Base-by-base conservation (phyloP, 2,329 filamentous ascomycete genomes). In the Ophiocordyceps unilateralis region DNA sequence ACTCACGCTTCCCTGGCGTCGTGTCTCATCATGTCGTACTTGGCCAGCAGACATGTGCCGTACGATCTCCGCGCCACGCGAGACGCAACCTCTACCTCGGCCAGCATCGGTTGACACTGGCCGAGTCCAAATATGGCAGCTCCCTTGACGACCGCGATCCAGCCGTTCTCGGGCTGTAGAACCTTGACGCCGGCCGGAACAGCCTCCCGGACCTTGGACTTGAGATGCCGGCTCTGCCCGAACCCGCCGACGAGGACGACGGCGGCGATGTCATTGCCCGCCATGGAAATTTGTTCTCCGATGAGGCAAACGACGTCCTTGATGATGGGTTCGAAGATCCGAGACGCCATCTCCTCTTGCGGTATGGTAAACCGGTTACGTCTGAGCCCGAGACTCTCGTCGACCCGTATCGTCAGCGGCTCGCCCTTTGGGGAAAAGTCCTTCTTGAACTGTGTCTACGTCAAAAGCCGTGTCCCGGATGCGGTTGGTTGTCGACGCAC, bases 341-440 rank as follows among this genome's bases (percentile, higher is more conserved):
- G 65, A 70, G 58, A 81, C 72, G 52, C 85, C 81, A 59, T 88
- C 72, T 37, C 55, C 76, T 81, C 42, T 57, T 74, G 54, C n/a
- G 60, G 43, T 49, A 62, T 54, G 2, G 55, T 58, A 43, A 48
- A 53, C 24, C 48, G 50, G 23, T 60, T 56, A 36, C 58, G 53
- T 26, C 48, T 52, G 17, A 62, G 41, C 3, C 58, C 58, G 26
- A 63, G 54, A 23, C 51, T 56, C 20, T 57, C 45, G 30, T 62
- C 53, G 37, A 61, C 50, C 40, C 53, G 52, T 57, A 69, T 47
- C 45, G 58, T 48, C 46, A 59, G 41, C 57, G 59, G 44, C 53
- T 66, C 44, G 42, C 56, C 56, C 20, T 55, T 57, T 39, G 47
- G 63, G 46, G 39, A 56, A 51, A 53, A 69, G 45, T 45, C 52